Conservation (phyloP, 2,329 filamentous ascomycete genomes). For the Immersiporthe knoxdaviesiana region DNA sequence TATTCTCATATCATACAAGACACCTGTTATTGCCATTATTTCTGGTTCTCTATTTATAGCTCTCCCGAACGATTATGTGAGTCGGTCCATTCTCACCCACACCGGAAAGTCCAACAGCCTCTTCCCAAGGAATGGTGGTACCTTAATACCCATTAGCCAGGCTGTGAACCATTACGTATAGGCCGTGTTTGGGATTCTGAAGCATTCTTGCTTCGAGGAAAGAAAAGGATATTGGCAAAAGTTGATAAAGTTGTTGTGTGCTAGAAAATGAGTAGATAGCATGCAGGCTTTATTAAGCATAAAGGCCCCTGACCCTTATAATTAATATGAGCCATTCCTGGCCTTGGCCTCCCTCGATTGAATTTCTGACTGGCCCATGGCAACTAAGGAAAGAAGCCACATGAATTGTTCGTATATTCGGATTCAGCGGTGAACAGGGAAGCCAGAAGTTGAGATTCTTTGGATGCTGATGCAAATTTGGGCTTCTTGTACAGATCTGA, state of each 20-base stretch:
- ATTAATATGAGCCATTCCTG: too few species aligned
- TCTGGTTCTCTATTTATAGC: neutral
- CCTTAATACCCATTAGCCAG: neutral
- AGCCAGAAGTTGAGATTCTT: too few species aligned
- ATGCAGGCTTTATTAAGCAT: neutral
- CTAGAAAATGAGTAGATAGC: neutral
- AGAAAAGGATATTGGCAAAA: neutral
- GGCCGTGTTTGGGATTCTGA: neutral
- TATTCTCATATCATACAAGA: neutral
- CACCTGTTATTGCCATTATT: too few species aligned
- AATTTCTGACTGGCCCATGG: too few species aligned
- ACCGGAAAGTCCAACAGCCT: neutral
- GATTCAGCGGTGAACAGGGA: too few species aligned
- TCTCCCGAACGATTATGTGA: neutral
- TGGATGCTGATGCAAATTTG: too few species aligned
- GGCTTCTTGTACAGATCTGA: too few species aligned
- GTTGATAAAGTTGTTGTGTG: neutral
- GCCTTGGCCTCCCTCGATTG: too few species aligned
- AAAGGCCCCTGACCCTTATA: too few species aligned
- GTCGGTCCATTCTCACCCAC: neutral
- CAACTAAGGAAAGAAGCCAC: too few species aligned
- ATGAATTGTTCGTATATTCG: too few species aligned
- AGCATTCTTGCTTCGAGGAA: neutral
- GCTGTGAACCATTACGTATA: neutral
- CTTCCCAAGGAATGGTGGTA: neutral